Evolutionary conservation across 1,284 basidiomycete species (phyloP).

Genomic region (Pyrrhoderma lamaoense): DNA sequence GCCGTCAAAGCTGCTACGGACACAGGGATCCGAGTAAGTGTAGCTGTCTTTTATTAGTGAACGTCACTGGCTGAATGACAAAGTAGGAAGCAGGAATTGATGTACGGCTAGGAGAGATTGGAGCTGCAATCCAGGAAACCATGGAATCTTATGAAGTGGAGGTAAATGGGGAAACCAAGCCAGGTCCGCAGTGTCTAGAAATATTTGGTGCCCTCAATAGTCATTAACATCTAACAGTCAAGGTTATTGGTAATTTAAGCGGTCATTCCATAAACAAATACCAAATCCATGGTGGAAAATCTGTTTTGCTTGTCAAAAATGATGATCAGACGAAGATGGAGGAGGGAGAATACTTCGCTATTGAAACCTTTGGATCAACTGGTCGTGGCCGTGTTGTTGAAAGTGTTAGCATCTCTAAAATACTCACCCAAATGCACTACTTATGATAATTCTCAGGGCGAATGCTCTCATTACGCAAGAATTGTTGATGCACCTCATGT

Average conservation of each 20-base stretch:
- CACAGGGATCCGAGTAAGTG: conserved; percentile 70
- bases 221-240: conserved; percentile 48
- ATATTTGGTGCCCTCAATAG: neutral
- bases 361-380: conserved; percentile 98
- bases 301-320: conserved; percentile 85
- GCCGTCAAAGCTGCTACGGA: conserved; percentile 94
- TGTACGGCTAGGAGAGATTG: conserved; percentile 89
- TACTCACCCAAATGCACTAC: conserved; percentile 10
- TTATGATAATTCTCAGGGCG: conserved; percentile 50
- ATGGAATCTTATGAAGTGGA: conserved; percentile 99
- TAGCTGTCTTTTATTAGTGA: neutral
- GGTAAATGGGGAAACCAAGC: conserved; percentile 76
- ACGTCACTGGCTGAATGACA: conserved; percentile 8
- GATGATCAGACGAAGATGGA: conserved; percentile 95
- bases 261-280: conserved; percentile 90
- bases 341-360: conserved; percentile 98
- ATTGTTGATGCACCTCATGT: conserved; percentile 63
- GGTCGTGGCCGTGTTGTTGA: conserved; percentile 93
- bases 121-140: conserved; percentile 90
- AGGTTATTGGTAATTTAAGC: conserved; percentile 84
- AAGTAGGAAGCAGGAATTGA: conserved; percentile 93
- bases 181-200: conserved; percentile 46
- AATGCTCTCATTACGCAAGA: conserved; percentile 90
- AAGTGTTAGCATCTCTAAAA: conserved; percentile 36
- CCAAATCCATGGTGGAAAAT: conserved; percentile 80